These are phyloP conservation scores for Amyloporia xantha DNA, from an alignment of 768 basidiomycete genomes.

Conservation along the genomic window DNA sequence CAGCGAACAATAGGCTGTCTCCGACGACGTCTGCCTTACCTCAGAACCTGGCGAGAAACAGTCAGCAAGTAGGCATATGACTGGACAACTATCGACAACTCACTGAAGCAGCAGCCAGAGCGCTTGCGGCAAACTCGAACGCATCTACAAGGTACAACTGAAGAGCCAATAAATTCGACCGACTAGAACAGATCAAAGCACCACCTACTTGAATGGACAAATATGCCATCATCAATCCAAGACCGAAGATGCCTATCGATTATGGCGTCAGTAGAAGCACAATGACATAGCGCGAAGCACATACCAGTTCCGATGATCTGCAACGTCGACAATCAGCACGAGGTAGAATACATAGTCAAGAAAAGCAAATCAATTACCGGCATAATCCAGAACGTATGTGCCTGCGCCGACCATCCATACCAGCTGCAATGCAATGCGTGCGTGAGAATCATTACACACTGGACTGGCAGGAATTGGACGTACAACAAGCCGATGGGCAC, in stretches of 20 bases:
- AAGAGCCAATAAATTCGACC: slow-evolving; percentile 37
- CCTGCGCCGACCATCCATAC: slow-evolving; percentile 80
- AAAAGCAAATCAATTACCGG: slow-evolving; percentile 25
- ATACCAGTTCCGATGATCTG: slow-evolving; percentile 42
- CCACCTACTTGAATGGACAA: neutral
- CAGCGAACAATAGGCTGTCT: too few relatives aligned
- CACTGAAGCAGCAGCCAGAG: slow-evolving; percentile 55
- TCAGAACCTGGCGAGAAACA: neutral
- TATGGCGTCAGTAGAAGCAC: too few relatives aligned
- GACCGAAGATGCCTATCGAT: neutral
- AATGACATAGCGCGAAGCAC: slow-evolving; percentile 34
- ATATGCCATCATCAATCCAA: neutral
- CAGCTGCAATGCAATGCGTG: slow-evolving; percentile 39
- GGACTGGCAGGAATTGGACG: slow-evolving; percentile 18
- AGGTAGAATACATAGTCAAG: too few relatives aligned
- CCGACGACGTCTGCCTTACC: too few relatives aligned
- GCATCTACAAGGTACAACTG: slow-evolving; percentile 66
- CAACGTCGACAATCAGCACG: neutral
- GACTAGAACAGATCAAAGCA: too few relatives aligned
- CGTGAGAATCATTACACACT: neutral
- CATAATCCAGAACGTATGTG: slow-evolving; percentile 65
- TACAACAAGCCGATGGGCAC: slow-evolving; percentile 65
- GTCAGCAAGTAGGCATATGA: too few relatives aligned
- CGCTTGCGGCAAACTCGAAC: slow-evolving; percentile 62
- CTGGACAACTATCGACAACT: neutral